Percentiles rank a stretch among this genome's conserved stretches.
Evolutionary conservation across 108 stramenopile species (phyloP).

Genomic region (Epithemia pelagica): DNA sequence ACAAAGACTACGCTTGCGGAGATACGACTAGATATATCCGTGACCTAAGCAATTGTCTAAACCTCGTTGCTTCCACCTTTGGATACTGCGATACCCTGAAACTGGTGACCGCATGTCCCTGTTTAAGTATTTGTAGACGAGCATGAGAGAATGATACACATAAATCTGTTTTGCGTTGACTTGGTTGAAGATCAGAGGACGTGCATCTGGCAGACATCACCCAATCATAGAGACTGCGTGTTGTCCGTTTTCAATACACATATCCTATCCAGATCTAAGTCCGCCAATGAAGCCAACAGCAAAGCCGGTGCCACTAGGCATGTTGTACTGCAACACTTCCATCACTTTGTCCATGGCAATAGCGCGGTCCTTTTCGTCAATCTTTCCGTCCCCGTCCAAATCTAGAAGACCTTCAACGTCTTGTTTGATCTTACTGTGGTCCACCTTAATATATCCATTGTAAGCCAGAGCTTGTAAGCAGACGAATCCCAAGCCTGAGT

Average conservation of each 20-base stretch:
- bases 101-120: too few relatives aligned
- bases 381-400: conserved; percentile 35
- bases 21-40: not conserved
- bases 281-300: conserved; percentile 36
- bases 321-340: conserved; percentile 23
- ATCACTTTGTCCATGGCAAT: conserved; percentile 18
- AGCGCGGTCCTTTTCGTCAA: conserved; percentile 26
- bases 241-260: not conserved
- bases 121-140: too few relatives aligned
- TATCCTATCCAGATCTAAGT: conserved; percentile 22
- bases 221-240: too few relatives aligned
- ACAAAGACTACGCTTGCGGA: not conserved
- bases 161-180: too few relatives aligned
- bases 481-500: conserved; percentile 58
- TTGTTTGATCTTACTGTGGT: conserved; percentile 50
- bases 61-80: too few relatives aligned
- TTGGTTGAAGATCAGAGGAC: too few relatives aligned
- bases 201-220: too few relatives aligned
- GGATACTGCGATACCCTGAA: too few relatives aligned
- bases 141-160: too few relatives aligned
- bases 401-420: conserved; percentile 24
- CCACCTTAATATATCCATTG: conserved; percentile 59
- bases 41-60: too few relatives aligned
- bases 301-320: conserved; percentile 33
- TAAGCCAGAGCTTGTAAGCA: conserved; percentile 52